Evolutionary conservation across 2,329 filamentous ascomycete species (phyloP), one percentile per base, ranked within the genome.

Genomic region (Zymoseptoria passerinii): DNA sequence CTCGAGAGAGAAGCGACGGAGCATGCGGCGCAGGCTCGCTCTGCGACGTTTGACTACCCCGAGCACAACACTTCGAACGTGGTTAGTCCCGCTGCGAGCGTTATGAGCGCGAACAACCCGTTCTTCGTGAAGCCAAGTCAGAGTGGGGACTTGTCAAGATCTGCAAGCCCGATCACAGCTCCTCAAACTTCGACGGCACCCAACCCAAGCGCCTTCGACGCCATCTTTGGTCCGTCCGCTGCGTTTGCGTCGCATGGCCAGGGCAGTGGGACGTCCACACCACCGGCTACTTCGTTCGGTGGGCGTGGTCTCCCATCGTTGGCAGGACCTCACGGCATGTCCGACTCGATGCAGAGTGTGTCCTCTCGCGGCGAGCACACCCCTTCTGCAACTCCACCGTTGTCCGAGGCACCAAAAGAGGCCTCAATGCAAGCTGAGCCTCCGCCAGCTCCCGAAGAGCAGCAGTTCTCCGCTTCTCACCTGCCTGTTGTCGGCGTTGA

Each of bases 401-500:
- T 79, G 10, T 78, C 79, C 18, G 44, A 77, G 72, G 44, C 77
- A 19, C 63, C 79, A 58, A 76, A 78, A 58, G 78, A 78, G 51
- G 77, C 81, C 28, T 84, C 85, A 9, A 74, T 81, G 58, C 77
- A 78, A 49, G 75, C 75, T 53, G 84, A 89, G 50, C 78, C 78
- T 19, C 83, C 86, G 44, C 86, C 87, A 28, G 85, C 87, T 20
- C 82, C 88, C 13, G 85, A 88, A 71, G 88, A 88, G 20, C 81
- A 86, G 59, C 90, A 95, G 71, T 85, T 92, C 62, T 90, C 82
- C 58, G 89, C 90, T 5, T 86, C 83, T 68, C 87, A 88, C 71
- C 76, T 92, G 52, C 88, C 89, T 4, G 84, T 95, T 65, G 77
- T 79, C 50, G 79, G 81, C 57, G 80, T 82, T 10, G 77, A 85